Evolutionary conservation across 2,329 filamentous ascomycete genomes (phyloP), one percentile per base, ranked within the genome.

Genomic region (Westerdykella ornata): DNA sequence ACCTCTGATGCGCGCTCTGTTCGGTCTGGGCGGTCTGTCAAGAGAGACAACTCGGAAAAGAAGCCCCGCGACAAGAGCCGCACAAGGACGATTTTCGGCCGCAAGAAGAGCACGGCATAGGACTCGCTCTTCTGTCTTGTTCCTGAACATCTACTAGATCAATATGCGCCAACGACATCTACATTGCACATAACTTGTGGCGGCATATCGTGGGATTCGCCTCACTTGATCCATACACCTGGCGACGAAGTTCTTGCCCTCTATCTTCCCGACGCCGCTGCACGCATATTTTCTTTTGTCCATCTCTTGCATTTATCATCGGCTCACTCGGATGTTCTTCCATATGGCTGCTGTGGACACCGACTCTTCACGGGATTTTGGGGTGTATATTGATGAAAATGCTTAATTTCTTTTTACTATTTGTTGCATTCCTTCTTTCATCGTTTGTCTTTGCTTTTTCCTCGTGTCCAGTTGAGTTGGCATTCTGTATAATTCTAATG

Each of bases 41-140:
- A 61, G 43, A 67, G 66, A 37, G 60, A 63, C n/a, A 50, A 52
- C n/a, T 54, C 59, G 9, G 57, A 63, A 37, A 85, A 84, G 65
- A 86, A 85, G 62, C 59, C 73, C 31, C 78, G 84, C 46, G 85
- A 84, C 67, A 90, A 89, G 68, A 88, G 84, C 19, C 80, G 82
- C 48, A 81, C 83, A 2, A 75, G 85, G 53, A 80, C 77, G 46
- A 82, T 90, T 55, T 90, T 90, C 65, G 76, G 81, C 47, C 72
- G 76, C 49, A 80, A 79, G 64, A 72, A 75, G 62, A 66, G 60
- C 49, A 41, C 22, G 12, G 22, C 22, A 26, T 53, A 35, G 57
- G 55, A 13, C 37, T 16, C 8, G 41, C 33, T 49, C 46, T 20
- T 9, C 16, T 34, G n/a, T 14, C n/a, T 33, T 7, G 18, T 13